Base-by-base conservation (phyloP, 148 eudicot species). In the Camellia japonica region DNA sequence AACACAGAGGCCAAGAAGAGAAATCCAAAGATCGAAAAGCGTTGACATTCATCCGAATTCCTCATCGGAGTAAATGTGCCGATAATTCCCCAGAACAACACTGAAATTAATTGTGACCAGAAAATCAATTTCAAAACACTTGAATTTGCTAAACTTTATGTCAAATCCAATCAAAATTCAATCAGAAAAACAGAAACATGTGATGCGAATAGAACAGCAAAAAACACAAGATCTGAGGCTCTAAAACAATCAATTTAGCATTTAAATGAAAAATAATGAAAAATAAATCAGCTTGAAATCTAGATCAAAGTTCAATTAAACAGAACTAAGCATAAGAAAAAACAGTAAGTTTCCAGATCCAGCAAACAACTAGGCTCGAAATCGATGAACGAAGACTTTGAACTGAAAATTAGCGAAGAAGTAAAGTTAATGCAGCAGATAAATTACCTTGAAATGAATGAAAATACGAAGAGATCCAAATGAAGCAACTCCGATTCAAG, bases 1-100 rank as follows among this genome's bases (percentile, higher is more conserved):
- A 82, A 68, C 65, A 78, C 68, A 55, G 81, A 74, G 14, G 71
- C 79, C 47, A 90, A 73, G 55, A 85, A 83, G 38, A 91, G 63
- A 72, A 84, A 69, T 56, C 78, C 66, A 19, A 73, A 68, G 42
- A 70, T 13, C 23, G 61, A 79, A 4, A 74, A 76, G 38, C 82
- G 67, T 41, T 19, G 44, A 77, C 60, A 51, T 72, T 75, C 82
- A 56, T 81, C 76, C 41, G 74, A n/a, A 64, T 80, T 87, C 83
- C 80, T 88, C 93, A 88, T 94, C 6, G 73, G 70, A 83, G 38
- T 42, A 83, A 3, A 62, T 7, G 7, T 56, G 15, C 51, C 44
- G 56, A 49, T 18, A 74, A 47, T 55, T 62, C 68, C 18, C 18
- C 69, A 16, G 77, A 54, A 73, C 43, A 60, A 59, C 42, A 73